A percentile compares a stretch with the other conserved stretches of the same genome.
Evolutionary conservation across 805 yeast species (phyloP).

Genomic region (Ogataea methylovora): DNA sequence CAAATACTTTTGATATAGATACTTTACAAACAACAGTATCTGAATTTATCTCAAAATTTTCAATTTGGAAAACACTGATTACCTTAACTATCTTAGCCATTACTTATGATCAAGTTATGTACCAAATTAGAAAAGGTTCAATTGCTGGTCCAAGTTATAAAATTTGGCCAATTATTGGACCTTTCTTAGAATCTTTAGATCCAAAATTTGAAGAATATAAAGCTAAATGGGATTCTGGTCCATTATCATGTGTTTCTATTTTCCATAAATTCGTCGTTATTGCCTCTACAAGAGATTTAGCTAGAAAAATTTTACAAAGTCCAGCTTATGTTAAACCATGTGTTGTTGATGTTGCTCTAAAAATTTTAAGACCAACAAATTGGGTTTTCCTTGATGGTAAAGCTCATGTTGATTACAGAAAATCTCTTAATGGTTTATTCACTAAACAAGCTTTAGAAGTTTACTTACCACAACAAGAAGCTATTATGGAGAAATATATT

Average conservation of each 20-base stretch:
- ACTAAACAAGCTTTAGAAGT: constrained; percentile 74
- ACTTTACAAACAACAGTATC: too few relatives aligned
- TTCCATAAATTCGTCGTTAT: constrained; percentile 97
- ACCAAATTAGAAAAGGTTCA: constrained; percentile 72
- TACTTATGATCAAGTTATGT: constrained; percentile 69
- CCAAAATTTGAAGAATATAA: constrained; percentile 92
- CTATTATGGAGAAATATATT: constrained; percentile 75
- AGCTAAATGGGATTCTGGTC: constrained; percentile 93
- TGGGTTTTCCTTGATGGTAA: constrained; percentile 98
- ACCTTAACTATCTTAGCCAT: constrained; percentile 41
- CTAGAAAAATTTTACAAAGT: constrained; percentile 78
- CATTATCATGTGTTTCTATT: constrained; percentile 91
- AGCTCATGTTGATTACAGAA: constrained; percentile 89
- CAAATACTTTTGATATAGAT: too few relatives aligned
- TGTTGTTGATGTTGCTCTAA: constrained; percentile 94
- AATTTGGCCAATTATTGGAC: constrained; percentile 94
- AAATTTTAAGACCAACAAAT: constrained; percentile 88
- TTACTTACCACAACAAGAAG: constrained; percentile 81
- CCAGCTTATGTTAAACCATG: constrained; percentile 93
- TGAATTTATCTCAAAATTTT: constrained; percentile 15
- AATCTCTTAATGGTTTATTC: constrained; percentile 82
- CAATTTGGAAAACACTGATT: constrained; percentile 48
- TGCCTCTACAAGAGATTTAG: constrained; percentile 80
- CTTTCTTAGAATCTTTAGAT: constrained; percentile 87
- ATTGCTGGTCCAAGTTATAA: constrained; percentile 89